Evolutionary conservation across 2,329 filamentous ascomycete genomes (phyloP).

Genomic region (Periglandula ipomoeae): DNA sequence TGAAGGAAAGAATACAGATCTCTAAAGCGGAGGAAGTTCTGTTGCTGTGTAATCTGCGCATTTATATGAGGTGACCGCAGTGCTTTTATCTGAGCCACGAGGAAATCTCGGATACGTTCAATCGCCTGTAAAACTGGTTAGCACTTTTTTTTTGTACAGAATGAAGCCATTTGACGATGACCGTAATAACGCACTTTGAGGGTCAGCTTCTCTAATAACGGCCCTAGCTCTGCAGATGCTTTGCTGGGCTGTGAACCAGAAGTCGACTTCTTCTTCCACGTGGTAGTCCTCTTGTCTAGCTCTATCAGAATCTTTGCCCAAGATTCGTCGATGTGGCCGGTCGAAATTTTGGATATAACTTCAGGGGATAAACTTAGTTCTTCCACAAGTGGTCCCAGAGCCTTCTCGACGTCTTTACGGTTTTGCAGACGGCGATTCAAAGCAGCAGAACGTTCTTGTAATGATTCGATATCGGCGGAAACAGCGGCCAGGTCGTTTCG

Average conservation of each 20-base stretch:
- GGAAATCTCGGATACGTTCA: constrained; percentile 86
- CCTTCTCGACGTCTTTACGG: constrained; percentile 78
- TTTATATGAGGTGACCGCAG: constrained; percentile 93
- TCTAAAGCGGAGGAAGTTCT: constrained; percentile 80
- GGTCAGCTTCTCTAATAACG: constrained; percentile 74
- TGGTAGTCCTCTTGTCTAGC: constrained; percentile 66
- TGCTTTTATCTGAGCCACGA: constrained; percentile 91
- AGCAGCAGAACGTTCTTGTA: constrained; percentile 77
- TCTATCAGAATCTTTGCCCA: constrained; percentile 81
- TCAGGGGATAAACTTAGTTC: constrained; percentile 82
- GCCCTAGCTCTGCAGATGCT: constrained; percentile 73
- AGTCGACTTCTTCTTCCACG: constrained; percentile 55
- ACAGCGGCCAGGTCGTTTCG: constrained; percentile 87
- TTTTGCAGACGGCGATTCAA: constrained; percentile 83
- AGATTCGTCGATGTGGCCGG: constrained; percentile 79
- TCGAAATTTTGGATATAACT: constrained; percentile 75
- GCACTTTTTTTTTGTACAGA: background rate
- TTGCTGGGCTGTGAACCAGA: constrained; percentile 57
- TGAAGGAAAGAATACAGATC: constrained; percentile 81
- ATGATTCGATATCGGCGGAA: constrained; percentile 87
- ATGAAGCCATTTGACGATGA: background rate
- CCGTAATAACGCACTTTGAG: constrained; percentile 49
- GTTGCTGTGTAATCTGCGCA: constrained; percentile 91
- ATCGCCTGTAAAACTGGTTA: constrained; percentile 49
- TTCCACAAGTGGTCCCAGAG: constrained; percentile 80